Base-by-base conservation (phyloP, 2,329 filamentous ascomycete genomes). In the Penicillium oxalicum region DNA sequence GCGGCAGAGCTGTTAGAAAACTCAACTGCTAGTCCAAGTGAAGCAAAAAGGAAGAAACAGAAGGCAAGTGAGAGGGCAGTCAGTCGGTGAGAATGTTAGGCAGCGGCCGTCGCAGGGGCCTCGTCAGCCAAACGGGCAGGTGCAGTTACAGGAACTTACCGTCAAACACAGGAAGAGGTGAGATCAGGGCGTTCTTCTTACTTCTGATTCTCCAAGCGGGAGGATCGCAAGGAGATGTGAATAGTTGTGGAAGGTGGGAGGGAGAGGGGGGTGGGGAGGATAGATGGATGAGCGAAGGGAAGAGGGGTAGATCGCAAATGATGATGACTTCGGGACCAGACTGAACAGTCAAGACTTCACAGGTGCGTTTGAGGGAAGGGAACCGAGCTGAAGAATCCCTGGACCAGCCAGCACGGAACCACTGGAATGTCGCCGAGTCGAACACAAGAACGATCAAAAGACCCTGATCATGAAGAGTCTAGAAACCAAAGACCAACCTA, bases 301-400 rank as follows among this genome's bases (percentile, higher is more conserved):
- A 53, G 58, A 60, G 58, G 58, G 58, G 58, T 60, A 59, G 55
- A 11, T 32, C 7, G 29, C 7, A 8, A 11, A 38, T 45, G 45
- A 56, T 56, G 53, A 57, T 59, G 53, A 59, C 56, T 60, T 18
- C 53, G 52, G 55, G 47, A 45, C 42, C 42, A 47, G 49, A 50
- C n/a, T 43, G 40, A 33, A 28, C 29, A 32, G 40, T 57, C 51
- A 53, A 53, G 54, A 18, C 18, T 18, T 18, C 18, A 18, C 18
- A 18, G 18, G 18, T 18, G 18, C 18, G 18, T 18, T 25, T 27
- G 11, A 5, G 26, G 25, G 24, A 38, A 25, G 34, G 43, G 43
- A 27, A 26, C 35, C 26, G 43, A 36, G 34, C 29, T 29, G 29
- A 35, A 41, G 18, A 45, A 51, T 44, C 51, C 49, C 50, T 50